phyloP scores from a whole-genome alignment of 345 rosid genomes.

The Orychophragmus violaceus region DNA sequence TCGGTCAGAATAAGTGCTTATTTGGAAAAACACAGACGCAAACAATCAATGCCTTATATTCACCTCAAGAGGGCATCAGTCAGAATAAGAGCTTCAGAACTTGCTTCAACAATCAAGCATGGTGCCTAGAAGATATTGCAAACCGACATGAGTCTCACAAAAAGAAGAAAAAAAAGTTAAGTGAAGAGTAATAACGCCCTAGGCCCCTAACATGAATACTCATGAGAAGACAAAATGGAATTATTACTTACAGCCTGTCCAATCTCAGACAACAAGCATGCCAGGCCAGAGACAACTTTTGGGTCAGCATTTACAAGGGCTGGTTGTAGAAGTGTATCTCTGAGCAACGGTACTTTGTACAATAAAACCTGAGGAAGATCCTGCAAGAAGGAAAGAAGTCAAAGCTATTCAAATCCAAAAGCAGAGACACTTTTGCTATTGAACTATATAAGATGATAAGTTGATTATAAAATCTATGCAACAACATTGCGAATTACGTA shows the following conservation, averaged over 20 bases:
- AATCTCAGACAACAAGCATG: slow-evolving; percentile 85
- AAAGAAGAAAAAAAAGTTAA: background rate
- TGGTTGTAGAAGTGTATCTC: slow-evolving; percentile 69
- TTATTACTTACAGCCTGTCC: slow-evolving; percentile 83
- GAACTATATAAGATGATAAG: background rate
- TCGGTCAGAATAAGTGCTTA: background rate
- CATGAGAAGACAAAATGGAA: background rate
- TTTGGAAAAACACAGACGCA: background rate
- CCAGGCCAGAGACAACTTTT: slow-evolving; percentile 74
- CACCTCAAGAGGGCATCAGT: slow-evolving; percentile 81
- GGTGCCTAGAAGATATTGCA: slow-evolving; percentile 56
- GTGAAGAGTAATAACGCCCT: background rate
- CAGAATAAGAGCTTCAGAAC: slow-evolving; percentile 66
- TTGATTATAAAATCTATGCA: background rate
- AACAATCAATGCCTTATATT: slow-evolving; percentile 13
- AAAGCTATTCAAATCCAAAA: background rate
- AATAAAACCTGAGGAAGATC: slow-evolving; percentile 74
- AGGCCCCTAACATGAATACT: background rate
- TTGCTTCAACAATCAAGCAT: slow-evolving; percentile 73
- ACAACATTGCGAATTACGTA: background rate
- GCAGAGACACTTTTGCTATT: background rate
- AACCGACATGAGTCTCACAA: slow-evolving; percentile 15
- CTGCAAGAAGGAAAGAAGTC: slow-evolving; percentile 41
- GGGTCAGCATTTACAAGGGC: slow-evolving; percentile 71
- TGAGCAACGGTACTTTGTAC: slow-evolving; percentile 67